Base-by-base conservation (phyloP, 2,329 filamentous ascomycete species). In the Xylariaceae sp. region DNA sequence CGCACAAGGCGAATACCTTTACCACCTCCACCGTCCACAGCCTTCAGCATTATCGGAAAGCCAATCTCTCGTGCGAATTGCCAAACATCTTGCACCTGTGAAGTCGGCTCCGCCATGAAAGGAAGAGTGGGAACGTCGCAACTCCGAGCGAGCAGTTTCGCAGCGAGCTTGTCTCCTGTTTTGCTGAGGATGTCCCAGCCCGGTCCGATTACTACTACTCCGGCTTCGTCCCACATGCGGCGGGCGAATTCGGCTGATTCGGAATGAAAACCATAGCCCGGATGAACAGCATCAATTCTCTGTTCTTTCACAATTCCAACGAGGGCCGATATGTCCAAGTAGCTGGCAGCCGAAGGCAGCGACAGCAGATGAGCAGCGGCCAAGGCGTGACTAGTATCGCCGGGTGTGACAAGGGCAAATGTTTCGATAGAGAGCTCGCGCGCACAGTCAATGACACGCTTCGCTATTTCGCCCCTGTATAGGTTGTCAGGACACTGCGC, bases 191-290 rank as follows among this genome's bases (percentile, higher is more conserved):
- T 70, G 20, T 75, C 71, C 0, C 81, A 73, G 3, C 74, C 75
- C 0, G 85, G 85, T 0, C 85, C 85, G 2, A 82, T 77, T 64
- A 84, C 87, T 0, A 71, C 71, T 48, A 86, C 73, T 0, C 82
- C 83, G 1, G 80, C 80, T 13, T 77, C 71, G 5, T 72, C 44
- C 55, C 55, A 56, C 79, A 18, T 75, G 67, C 40, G 57, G 9
- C 73, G 67, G 1, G 84, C 83, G 61, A 89, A 88, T 9, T 80
- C 76, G 6, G 79, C 76, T 61, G 86, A 86, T 50, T 87, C 84
- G 5, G 78, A 81, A 3, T 87, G 68, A 57, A 86, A 87, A 1
- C 85, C 85, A 70, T 87, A 87, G 3, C 85, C 84, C 0, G 84
- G 83, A 41, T 86, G 82, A 13, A 88, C 78, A 3, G 81, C 81